Evolutionary conservation across 1,284 basidiomycete genomes (phyloP).

Genomic region (Psilocybe mexicana): DNA sequence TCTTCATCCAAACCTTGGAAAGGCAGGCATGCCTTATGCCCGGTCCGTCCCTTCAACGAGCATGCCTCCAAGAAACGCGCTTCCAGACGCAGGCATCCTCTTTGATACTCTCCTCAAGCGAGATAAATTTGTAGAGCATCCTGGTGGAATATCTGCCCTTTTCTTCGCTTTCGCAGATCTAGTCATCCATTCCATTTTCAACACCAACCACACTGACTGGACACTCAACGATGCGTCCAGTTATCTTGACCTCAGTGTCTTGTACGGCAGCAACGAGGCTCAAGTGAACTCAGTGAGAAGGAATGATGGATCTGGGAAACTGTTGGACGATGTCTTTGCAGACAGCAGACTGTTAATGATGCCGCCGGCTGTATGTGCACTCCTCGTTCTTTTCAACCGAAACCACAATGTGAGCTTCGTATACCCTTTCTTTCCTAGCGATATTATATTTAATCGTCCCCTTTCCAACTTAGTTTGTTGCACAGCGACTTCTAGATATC

Average conservation of each 20-base stretch:
- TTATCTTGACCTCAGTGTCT: constrained; percentile 76
- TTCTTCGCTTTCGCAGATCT: constrained; percentile 81
- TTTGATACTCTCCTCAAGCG: constrained; percentile 74
- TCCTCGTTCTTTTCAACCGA: constrained; percentile 70
- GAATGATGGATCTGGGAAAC: constrained; percentile 62
- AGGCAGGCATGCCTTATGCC: constrained; percentile 67
- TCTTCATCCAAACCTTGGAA: constrained; percentile 55
- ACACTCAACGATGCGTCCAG: constrained; percentile 69
- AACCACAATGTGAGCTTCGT: constrained; percentile 69
- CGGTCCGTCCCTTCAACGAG: constrained; percentile 64
- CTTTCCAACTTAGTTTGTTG: constrained; percentile 58
- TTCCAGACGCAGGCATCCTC: constrained; percentile 69
- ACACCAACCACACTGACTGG: constrained; percentile 55
- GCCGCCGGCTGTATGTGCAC: constrained; percentile 70
- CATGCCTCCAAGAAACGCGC: constrained; percentile 41
- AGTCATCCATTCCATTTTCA: constrained; percentile 75
- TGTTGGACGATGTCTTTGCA: constrained; percentile 71
- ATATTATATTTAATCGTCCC: neutral
- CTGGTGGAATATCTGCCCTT: constrained; percentile 62
- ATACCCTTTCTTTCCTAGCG: neutral
- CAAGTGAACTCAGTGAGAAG: constrained; percentile 55
- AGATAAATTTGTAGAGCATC: constrained; percentile 52
- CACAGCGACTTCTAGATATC: constrained; percentile 65
- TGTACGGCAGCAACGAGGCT: constrained; percentile 65
- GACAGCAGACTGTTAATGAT: constrained; percentile 70